Conservation (phyloP, 805 yeast species). For the Wickerhamomyces subpelliculosus region DNA sequence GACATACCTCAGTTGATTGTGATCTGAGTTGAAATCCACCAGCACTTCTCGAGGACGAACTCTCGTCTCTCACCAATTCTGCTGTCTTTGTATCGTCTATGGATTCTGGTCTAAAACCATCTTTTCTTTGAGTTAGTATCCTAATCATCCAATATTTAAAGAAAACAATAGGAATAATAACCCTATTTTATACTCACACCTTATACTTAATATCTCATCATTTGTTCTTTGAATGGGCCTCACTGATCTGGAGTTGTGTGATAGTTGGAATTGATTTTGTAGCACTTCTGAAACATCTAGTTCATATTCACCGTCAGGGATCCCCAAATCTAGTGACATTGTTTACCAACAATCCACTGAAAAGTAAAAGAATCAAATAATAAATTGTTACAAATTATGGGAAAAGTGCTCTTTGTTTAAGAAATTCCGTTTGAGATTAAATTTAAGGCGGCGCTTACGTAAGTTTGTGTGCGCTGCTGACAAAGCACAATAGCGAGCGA, state of each 20-base stretch:
- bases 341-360: no score
- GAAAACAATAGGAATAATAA: neutral
- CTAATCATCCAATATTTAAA: neutral
- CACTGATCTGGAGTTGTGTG: neutral
- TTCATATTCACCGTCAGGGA: conserved; percentile 22
- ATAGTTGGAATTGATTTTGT: conserved; percentile 3
- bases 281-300: conserved; percentile 14
- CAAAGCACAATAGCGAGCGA: neutral
- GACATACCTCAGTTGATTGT: conserved; percentile 8
- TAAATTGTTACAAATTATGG: no score
- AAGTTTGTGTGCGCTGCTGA: no score
- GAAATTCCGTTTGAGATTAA: no score
- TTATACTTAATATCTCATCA: conserved; percentile 16
- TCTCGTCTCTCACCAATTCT: conserved; percentile 7
- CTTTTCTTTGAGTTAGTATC: conserved; percentile 4
- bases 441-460: no score
- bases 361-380: no score
- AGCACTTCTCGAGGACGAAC: neutral
- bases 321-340: neutral
- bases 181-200: conserved; percentile 12
- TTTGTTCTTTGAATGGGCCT: conserved; percentile 2
- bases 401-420: no score
- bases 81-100: conserved; percentile 9
- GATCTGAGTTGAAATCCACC: conserved; percentile 11
- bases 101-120: conserved; percentile 8